Percentiles rank a stretch among this genome's conserved stretches.
Conservation (phyloP, 768 basidiomycete species). For the Rhizopogon salebrosus region DNA sequence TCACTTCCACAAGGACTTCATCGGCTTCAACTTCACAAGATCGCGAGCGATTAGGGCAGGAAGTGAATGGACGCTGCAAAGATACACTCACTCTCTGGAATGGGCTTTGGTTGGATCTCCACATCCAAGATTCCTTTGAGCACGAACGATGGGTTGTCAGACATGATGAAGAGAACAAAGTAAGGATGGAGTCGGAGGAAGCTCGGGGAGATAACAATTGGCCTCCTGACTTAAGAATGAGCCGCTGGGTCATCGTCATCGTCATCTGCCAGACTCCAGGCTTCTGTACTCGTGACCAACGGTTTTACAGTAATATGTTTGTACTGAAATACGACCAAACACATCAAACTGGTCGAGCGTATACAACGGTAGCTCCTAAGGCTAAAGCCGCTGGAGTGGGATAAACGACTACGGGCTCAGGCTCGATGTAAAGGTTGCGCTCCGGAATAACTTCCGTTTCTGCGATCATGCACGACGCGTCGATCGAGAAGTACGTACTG, state of each 20-base stretch:
- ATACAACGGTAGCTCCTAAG: too few relatives aligned
- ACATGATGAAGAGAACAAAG: conserved; percentile 36
- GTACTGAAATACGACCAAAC: too few relatives aligned
- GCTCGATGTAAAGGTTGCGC: too few relatives aligned
- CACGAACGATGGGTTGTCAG: conserved; percentile 77
- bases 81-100: conserved; percentile 56
- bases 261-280: neutral
- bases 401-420: too few relatives aligned
- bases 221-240: neutral
- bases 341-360: too few relatives aligned
- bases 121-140: conserved; percentile 63
- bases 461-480: too few relatives aligned
- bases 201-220: neutral
- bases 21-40: conserved; percentile 49
- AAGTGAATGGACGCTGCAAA: neutral
- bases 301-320: too few relatives aligned
- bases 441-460: too few relatives aligned
- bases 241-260: neutral
- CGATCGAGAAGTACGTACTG: too few relatives aligned
- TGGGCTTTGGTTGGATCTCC: conserved; percentile 66
- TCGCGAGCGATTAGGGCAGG: conserved; percentile 5
- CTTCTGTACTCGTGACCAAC: neutral
- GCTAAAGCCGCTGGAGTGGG: too few relatives aligned
- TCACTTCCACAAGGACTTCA: conserved; percentile 85
- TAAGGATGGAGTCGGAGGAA: conserved; percentile 2